A percentile compares a stretch with the other conserved stretches of the same genome.
Conservation (phyloP, 2,329 filamentous ascomycete species). For the Zarea fungicola region DNA sequence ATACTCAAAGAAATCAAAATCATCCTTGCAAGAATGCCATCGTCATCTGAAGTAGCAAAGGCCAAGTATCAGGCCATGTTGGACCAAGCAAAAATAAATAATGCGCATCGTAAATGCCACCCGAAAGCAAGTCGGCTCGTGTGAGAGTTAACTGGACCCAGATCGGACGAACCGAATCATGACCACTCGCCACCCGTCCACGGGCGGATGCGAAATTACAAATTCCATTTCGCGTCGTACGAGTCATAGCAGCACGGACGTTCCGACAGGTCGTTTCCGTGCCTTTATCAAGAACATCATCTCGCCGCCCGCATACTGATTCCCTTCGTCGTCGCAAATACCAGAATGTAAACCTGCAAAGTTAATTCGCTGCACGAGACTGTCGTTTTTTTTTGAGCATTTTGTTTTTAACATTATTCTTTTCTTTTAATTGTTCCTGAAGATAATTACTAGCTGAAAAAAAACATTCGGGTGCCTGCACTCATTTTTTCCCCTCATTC, state of each 20-base stretch:
- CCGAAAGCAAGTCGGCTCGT: not conserved
- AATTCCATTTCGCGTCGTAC: constrained; percentile 14
- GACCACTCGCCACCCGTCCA: constrained; percentile 14
- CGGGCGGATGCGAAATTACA: constrained; percentile 13
- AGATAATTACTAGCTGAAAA: not conserved
- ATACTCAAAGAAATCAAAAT: not conserved
- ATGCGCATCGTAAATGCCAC: constrained; percentile 10
- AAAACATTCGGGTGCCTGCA: not conserved
- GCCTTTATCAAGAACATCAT: constrained; percentile 14
- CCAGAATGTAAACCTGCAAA: too few relatives aligned
- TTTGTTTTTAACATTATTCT: too few relatives aligned
- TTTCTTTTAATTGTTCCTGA: not conserved
- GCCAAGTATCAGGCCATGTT: constrained; percentile 12
- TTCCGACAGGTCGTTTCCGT: constrained; percentile 10
- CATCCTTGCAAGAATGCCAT: constrained; percentile 5
- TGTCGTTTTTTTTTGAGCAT: too few relatives aligned
- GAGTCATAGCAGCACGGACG: constrained; percentile 12
- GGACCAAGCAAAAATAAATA: constrained; percentile 12
- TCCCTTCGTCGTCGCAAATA: not conserved
- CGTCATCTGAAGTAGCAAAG: constrained; percentile 3
- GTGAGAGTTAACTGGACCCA: not conserved
- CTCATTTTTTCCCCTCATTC: not conserved
- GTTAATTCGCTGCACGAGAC: too few relatives aligned
- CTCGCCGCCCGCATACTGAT: constrained; percentile 12
- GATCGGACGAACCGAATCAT: constrained; percentile 14